Percentiles rank a stretch among this genome's conserved stretches.
Conservation (phyloP, 2,329 filamentous ascomycete genomes). For the Plenodomus tracheiphilus region DNA sequence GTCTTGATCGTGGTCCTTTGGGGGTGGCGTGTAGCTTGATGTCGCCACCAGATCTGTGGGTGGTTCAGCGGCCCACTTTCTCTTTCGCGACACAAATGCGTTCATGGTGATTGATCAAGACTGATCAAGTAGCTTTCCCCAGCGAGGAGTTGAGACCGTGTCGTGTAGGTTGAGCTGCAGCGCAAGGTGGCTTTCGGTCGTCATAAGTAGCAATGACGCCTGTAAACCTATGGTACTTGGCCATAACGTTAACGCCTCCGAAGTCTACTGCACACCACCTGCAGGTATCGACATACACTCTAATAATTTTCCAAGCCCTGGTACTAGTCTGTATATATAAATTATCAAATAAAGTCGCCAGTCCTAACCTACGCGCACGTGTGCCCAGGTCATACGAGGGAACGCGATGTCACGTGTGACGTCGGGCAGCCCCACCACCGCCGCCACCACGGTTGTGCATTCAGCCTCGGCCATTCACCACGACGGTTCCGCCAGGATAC, state of each 20-base stretch:
- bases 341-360: no score
- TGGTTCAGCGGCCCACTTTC: slow-evolving; percentile 26
- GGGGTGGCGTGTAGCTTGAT: not conserved
- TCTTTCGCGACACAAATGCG: slow-evolving; percentile 45
- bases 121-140: not conserved
- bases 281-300: no score
- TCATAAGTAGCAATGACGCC: no score
- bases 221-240: no score
- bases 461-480: slow-evolving; percentile 23
- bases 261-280: no score
- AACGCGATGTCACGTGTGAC: slow-evolving; percentile 22
- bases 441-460: slow-evolving; percentile 1
- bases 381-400: slow-evolving; percentile 3
- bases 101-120: slow-evolving; percentile 33
- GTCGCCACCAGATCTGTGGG: slow-evolving; percentile 1
- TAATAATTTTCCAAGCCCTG: no score
- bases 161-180: not conserved
- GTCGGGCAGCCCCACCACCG: slow-evolving; percentile 19
- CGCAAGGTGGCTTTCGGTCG: no score
- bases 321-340: no score
- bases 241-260: no score
- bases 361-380: no score
- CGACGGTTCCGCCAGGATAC: slow-evolving; percentile 21
- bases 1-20: slow-evolving; percentile 5
- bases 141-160: not conserved